Evolutionary conservation across 768 basidiomycete species (phyloP).

Genomic region (Cyathus striatus): DNA sequence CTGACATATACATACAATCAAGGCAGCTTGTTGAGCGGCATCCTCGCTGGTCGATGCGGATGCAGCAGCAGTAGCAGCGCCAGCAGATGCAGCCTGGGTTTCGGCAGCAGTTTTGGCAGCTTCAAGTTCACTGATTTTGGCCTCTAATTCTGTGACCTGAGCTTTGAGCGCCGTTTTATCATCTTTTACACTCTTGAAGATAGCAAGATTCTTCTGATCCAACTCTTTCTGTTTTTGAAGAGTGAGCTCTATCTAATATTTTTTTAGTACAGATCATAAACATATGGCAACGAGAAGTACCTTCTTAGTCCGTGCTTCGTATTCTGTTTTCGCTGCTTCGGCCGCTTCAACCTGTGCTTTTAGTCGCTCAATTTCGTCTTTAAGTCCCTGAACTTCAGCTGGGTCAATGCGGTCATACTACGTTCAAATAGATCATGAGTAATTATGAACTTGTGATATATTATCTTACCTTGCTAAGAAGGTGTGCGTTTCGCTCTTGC

Average conservation of each 20-base stretch:
- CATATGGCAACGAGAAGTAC: neutral
- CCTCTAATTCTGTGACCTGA: conserved; percentile 10
- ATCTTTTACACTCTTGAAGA: conserved; percentile 17
- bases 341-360: conserved; percentile 28
- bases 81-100: conserved; percentile 29
- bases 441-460: conserved; percentile 1
- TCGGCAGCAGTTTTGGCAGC: conserved; percentile 27
- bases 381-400: conserved; percentile 73
- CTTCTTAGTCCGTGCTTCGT: neutral
- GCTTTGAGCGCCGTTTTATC: no score
- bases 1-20: conserved; percentile 25
- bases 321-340: conserved; percentile 2
- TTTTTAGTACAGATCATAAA: conserved; percentile 29
- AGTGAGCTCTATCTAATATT: conserved; percentile 36
- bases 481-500: conserved; percentile 79
- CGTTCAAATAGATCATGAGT: neutral
- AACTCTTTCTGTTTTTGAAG: conserved; percentile 32
- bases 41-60: conserved; percentile 16
- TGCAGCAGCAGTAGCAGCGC: conserved; percentile 13
- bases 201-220: conserved; percentile 18
- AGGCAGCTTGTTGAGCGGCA: conserved; percentile 24
- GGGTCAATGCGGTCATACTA: conserved; percentile 90
- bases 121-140: conserved; percentile 29
- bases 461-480: conserved; percentile 66
- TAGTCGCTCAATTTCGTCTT: conserved; percentile 60